Percentiles rank a stretch among this genome's conserved stretches.
phyloP scores from a whole-genome alignment of 2,329 filamentous ascomycete genomes.

The Calonectria naviculata region DNA sequence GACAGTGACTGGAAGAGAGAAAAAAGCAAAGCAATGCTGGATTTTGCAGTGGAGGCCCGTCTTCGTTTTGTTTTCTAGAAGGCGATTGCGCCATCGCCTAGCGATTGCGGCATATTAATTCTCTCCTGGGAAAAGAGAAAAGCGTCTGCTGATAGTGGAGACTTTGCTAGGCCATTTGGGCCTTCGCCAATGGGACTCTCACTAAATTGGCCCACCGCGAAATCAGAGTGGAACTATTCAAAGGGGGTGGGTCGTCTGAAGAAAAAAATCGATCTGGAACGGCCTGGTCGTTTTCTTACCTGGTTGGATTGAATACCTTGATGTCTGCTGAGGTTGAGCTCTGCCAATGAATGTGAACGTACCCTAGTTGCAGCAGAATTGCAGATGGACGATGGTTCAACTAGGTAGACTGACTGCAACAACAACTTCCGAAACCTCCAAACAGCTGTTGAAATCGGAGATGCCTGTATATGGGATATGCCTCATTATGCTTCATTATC shows the following conservation, averaged over 20 bases:
- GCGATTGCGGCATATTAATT: neutral
- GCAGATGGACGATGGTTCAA: neutral
- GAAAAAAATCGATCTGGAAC: neutral
- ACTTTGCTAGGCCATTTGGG: neutral
- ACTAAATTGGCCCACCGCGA: neutral
- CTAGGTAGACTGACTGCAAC: neutral
- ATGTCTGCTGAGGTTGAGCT: neutral
- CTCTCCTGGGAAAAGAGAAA: neutral
- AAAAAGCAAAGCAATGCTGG: neutral
- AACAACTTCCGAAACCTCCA: too few relatives aligned
- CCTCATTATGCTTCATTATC: neutral
- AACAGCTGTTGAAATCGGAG: neutral
- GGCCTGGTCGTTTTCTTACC: neutral
- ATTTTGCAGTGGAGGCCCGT: neutral
- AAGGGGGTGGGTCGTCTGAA: neutral
- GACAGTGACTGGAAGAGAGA: neutral
- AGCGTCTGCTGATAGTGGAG: conserved; percentile 13
- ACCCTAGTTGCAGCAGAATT: neutral
- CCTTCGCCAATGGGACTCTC: neutral
- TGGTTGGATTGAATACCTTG: neutral
- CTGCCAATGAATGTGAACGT: neutral
- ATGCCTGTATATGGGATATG: neutral
- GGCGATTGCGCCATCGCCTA: conserved; percentile 18
- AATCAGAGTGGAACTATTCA: conserved; percentile 1
- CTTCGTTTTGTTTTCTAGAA: conserved; percentile 12